A percentile compares a stretch with the other conserved stretches of the same genome.
Evolutionary conservation across 306 rosid genomes (phyloP).

Genomic region (Glycine latifolia): DNA sequence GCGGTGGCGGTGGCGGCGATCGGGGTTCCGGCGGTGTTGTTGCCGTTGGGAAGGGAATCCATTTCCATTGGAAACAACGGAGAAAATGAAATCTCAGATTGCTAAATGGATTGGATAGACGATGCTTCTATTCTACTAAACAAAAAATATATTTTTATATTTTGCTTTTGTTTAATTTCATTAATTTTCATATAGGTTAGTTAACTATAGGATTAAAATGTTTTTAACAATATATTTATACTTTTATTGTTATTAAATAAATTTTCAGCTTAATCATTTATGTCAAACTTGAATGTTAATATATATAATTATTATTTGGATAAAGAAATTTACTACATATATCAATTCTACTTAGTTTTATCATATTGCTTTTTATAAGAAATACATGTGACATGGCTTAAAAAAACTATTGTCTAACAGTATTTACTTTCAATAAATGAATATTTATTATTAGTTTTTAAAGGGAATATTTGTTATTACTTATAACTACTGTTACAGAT

Average conservation of each 20-base stretch:
- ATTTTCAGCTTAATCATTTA: no score
- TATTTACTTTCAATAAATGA: neutral
- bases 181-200: neutral
- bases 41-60: slow-evolving; percentile 59
- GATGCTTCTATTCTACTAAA: neutral
- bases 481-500: neutral
- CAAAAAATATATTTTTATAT: neutral
- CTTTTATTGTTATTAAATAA: no score
- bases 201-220: neutral
- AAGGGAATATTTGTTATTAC: neutral
- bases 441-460: neutral
- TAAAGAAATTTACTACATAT: no score
- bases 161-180: neutral
- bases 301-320: no score
- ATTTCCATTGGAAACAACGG: slow-evolving; percentile 64
- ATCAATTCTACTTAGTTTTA: no score
- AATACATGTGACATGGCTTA: no score
- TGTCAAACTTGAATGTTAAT: no score
- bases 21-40: slow-evolving; percentile 32
- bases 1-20: slow-evolving; percentile 42
- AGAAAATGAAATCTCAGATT: slow-evolving; percentile 44
- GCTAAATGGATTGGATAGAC: slow-evolving; percentile 13
- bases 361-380: no score
- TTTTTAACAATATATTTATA: neutral
- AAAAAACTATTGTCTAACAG: neutral